These are phyloP conservation scores for Alternaria longipes DNA, from an alignment of 2,329 filamentous ascomycete genomes.

Conservation along the genomic window DNA sequence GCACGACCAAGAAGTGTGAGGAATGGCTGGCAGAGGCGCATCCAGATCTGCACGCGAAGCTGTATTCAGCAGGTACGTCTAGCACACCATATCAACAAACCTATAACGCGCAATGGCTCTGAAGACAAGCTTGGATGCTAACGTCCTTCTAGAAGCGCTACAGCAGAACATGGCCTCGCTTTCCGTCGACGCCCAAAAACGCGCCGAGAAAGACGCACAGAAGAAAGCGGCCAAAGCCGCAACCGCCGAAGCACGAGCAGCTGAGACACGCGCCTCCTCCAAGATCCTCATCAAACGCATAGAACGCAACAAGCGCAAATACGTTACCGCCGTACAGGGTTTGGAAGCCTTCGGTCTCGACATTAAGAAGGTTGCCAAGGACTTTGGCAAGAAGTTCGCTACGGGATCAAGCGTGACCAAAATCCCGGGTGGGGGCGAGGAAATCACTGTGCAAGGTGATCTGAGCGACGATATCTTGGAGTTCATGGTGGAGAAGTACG, in stretches of 20 bases:
- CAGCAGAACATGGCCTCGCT: slow-evolving; percentile 85
- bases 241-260: slow-evolving; percentile 82
- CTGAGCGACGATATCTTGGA: slow-evolving; percentile 94
- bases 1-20: slow-evolving; percentile 94
- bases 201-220: slow-evolving; percentile 92
- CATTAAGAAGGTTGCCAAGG: slow-evolving; percentile 94
- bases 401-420: slow-evolving; percentile 94
- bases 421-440: slow-evolving; percentile 83
- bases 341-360: slow-evolving; percentile 91
- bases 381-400: slow-evolving; percentile 98
- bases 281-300: slow-evolving; percentile 94
- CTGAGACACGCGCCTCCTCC: slow-evolving; percentile 81
- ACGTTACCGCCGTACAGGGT: slow-evolving; percentile 89
- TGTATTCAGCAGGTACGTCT: slow-evolving; percentile 84
- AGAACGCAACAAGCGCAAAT: slow-evolving; percentile 98
- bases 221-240: slow-evolving; percentile 98
- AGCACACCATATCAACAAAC: neutral
- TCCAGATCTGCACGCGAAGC: slow-evolving; percentile 74
- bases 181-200: slow-evolving; percentile 90
- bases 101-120: neutral
- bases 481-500: slow-evolving; percentile 87
- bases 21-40: slow-evolving; percentile 89
- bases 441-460: slow-evolving; percentile 98
- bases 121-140: neutral
- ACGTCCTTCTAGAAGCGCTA: slow-evolving; percentile 63